phyloP scores from a whole-genome alignment of 495 filamentous ascomycete genomes.

The Tuber melanosporum region DNA sequence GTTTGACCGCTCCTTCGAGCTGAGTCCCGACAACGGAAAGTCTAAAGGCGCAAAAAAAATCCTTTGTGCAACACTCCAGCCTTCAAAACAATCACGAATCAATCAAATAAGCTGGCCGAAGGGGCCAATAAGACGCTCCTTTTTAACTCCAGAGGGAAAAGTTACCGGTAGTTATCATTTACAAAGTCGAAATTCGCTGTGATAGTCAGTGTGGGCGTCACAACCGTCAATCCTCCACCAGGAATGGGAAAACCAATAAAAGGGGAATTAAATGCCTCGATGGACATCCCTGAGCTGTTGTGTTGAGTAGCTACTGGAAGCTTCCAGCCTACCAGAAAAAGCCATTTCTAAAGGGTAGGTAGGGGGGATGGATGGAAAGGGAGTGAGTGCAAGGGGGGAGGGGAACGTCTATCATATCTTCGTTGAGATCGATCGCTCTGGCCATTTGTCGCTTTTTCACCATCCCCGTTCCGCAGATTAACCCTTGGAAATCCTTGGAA shows the following conservation, averaged over 20 bases:
- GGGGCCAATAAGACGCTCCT: background rate
- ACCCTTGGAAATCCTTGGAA: background rate
- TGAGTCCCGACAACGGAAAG: background rate
- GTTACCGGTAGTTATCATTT: background rate
- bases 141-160: background rate
- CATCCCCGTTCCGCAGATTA: background rate
- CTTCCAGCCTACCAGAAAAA: background rate
- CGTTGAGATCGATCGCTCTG: background rate
- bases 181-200: background rate
- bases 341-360: background rate
- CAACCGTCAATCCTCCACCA: background rate
- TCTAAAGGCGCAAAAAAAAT: background rate
- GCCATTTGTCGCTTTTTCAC: background rate
- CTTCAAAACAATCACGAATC: background rate
- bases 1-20: background rate
- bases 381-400: background rate
- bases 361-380: background rate
- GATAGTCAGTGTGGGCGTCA: background rate
- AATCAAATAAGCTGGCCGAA: background rate
- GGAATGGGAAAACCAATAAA: background rate
- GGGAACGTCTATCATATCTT: background rate
- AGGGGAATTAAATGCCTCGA: background rate
- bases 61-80: constrained; percentile 1
- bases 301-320: background rate
- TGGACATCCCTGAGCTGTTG: background rate